These are phyloP conservation scores for Narthecium ossifragum DNA, from an alignment of 106 monocot species.

Conservation along the genomic window DNA sequence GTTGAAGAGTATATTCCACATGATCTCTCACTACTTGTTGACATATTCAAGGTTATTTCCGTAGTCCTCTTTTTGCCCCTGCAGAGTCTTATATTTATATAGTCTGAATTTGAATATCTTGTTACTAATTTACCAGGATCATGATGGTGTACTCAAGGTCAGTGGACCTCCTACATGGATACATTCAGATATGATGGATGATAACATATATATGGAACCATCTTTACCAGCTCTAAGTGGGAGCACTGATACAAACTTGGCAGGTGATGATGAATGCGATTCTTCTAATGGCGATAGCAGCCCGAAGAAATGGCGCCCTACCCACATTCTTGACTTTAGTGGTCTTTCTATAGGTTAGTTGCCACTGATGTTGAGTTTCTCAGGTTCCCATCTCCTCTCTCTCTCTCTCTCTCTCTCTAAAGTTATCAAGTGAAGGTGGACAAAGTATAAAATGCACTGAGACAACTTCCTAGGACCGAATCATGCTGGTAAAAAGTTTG, in stretches of 20 bases:
- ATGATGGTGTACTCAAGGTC: constrained; percentile 16
- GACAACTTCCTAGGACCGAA: too few relatives aligned
- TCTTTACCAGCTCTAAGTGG: constrained; percentile 1
- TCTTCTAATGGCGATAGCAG: constrained; percentile 15
- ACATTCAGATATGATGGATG: constrained; percentile 97
- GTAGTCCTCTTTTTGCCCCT: constrained; percentile 1
- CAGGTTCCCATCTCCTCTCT: too few relatives aligned
- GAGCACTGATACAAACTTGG: constrained; percentile 10
- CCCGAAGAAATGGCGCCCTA: constrained; percentile 32
- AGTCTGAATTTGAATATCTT: constrained; percentile 2
- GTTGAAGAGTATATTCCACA: constrained; percentile 77
- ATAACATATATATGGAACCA: constrained; percentile 76
- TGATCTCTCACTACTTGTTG: constrained; percentile 45
- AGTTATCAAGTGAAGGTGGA: too few relatives aligned
- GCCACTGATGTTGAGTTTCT: too few relatives aligned
- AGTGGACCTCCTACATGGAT: constrained; percentile 62
- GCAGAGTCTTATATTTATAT: neutral
- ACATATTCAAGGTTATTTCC: constrained; percentile 47
- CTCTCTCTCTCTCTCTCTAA: too few relatives aligned
- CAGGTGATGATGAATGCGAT: constrained; percentile 16
- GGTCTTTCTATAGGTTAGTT: constrained; percentile 62
- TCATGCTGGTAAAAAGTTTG: too few relatives aligned
- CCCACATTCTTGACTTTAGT: constrained; percentile 87
- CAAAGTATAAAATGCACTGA: too few relatives aligned
- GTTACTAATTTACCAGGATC: constrained; percentile 38